Evolutionary conservation across 73 alveolate genomes (phyloP).

Genomic region (Paramecium pentaurelia): DNA sequence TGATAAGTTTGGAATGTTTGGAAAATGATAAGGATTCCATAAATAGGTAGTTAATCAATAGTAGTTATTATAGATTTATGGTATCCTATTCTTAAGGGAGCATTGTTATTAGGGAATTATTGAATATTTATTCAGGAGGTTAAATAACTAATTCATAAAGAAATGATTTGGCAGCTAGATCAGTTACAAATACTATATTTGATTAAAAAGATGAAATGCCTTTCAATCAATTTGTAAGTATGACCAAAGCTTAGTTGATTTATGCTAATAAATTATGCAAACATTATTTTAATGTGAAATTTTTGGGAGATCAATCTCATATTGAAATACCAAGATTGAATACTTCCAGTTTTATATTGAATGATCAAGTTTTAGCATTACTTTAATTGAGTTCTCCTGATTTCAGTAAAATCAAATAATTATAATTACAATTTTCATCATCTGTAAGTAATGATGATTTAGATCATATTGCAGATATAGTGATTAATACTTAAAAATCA

Average conservation of each 20-base stretch:
- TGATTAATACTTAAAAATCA: not conserved
- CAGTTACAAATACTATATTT: conserved; percentile 17
- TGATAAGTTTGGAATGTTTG: not conserved
- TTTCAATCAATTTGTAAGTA: not conserved
- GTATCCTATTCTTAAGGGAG: conserved; percentile 3
- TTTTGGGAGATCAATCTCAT: not conserved
- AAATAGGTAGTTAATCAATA: not conserved
- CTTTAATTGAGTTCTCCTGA: conserved; percentile 28
- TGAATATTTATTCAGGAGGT: not conserved
- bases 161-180: conserved; percentile 35
- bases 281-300: not conserved
- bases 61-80: not conserved
- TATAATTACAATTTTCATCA: not conserved
- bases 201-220: conserved; percentile 13
- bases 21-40: conserved; percentile 19
- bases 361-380: conserved; percentile 27
- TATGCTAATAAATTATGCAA: conserved; percentile 21
- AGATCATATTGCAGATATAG: not conserved
- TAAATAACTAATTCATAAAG: not conserved
- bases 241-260: not conserved
- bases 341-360: not conserved
- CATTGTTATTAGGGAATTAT: not conserved
- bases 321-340: not conserved
- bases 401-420: not conserved
- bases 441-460: not conserved